phyloP scores from a whole-genome alignment of 495 filamentous ascomycete genomes.

The Penicillium steckii region DNA sequence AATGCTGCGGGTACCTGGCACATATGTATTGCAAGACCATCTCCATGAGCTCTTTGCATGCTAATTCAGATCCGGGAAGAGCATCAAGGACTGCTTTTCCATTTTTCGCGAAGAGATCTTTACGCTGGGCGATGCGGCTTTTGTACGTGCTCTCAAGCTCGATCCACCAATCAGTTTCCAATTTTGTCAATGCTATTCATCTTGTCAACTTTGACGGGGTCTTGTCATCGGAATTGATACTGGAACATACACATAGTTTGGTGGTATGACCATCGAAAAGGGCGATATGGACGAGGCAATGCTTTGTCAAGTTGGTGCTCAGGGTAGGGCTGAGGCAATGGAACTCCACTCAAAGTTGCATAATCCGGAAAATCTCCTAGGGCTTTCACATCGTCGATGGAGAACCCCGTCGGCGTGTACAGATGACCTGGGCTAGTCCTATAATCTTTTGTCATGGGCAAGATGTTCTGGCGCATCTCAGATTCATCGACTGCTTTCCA shows the following conservation, averaged over 20 bases:
- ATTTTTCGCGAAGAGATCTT: slow-evolving; percentile 63
- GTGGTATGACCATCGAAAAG: slow-evolving; percentile 85
- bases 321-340: slow-evolving; percentile 62
- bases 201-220: too few relatives aligned
- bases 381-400: slow-evolving; percentile 66
- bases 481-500: slow-evolving; percentile 29
- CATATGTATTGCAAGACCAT: slow-evolving; percentile 79
- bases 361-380: slow-evolving; percentile 87
- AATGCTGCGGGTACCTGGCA: slow-evolving; percentile 77
- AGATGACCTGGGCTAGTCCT: slow-evolving; percentile 30
- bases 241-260: slow-evolving; percentile 84
- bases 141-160: slow-evolving; percentile 81
- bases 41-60: slow-evolving; percentile 89
- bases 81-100: slow-evolving; percentile 63
- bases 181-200: slow-evolving; percentile 68
- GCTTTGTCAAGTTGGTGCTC: slow-evolving; percentile 67
- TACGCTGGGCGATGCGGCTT: slow-evolving; percentile 67
- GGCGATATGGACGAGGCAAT: slow-evolving; percentile 68
- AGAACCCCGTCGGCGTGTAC: slow-evolving; percentile 60
- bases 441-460: slow-evolving; percentile 49
- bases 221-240: neutral
- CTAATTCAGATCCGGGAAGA: slow-evolving; percentile 77
- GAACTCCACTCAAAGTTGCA: slow-evolving; percentile 73
- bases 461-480: slow-evolving; percentile 29
- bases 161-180: slow-evolving; percentile 89